Evolutionary conservation across 2,329 filamentous ascomycete species (phyloP).

Genomic region (Polytolypa hystricis): DNA sequence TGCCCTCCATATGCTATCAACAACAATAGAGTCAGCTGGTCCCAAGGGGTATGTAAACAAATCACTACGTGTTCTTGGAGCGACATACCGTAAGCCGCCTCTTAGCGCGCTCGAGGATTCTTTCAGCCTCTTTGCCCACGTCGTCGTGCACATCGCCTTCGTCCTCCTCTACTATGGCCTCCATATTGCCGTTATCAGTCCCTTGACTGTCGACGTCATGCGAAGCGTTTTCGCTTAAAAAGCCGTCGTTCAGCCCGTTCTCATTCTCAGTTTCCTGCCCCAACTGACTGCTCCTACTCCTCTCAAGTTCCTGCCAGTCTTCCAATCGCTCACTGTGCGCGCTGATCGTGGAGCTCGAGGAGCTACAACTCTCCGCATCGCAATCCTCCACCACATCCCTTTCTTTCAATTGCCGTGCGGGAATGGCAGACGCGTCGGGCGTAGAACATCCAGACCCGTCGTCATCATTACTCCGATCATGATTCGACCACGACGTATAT

Average conservation of each 20-base stretch:
- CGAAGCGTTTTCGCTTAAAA: constrained; percentile 3
- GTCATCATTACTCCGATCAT: not conserved
- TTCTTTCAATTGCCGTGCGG: constrained; percentile 35
- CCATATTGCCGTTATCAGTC: constrained; percentile 22
- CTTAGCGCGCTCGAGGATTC: constrained; percentile 89
- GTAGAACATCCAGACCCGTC: not conserved
- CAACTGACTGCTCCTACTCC: constrained; percentile 5
- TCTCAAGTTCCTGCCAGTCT: constrained; percentile 18
- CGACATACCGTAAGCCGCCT: constrained; percentile 66
- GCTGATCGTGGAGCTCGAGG: constrained; percentile 27
- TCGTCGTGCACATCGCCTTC: constrained; percentile 48
- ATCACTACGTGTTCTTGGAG: not conserved
- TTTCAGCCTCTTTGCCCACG: constrained; percentile 71
- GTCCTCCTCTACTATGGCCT: constrained; percentile 24
- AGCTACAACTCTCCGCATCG: constrained; percentile 28
- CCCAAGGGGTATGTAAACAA: not conserved
- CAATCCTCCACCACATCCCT: constrained; percentile 46
- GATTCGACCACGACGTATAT: not conserved
- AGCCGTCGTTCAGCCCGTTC: not conserved
- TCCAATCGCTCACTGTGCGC: constrained; percentile 15
- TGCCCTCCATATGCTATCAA: constrained; percentile 79
- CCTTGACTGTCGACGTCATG: constrained; percentile 13
- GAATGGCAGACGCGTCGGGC: constrained; percentile 33
- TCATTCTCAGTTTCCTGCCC: constrained; percentile 1
- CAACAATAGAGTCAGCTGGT: not conserved